phyloP scores from a whole-genome alignment of 352 stramenopile species.

The Globisporangium nunn region DNA sequence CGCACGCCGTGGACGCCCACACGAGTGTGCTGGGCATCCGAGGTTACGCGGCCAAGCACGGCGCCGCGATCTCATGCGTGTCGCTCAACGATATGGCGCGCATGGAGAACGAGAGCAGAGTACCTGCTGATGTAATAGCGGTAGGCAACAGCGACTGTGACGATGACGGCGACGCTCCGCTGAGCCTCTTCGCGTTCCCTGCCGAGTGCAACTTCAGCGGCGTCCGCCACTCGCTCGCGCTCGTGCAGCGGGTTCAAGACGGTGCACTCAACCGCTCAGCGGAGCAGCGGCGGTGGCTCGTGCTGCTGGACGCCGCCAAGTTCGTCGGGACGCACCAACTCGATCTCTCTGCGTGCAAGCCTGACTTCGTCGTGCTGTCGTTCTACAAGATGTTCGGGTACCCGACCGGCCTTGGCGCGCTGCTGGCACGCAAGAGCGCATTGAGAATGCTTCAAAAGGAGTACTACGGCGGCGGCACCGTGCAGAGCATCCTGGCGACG shows the following conservation, averaged over 20 bases:
- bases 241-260: conserved; percentile 31
- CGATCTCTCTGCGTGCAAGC: conserved; percentile 33
- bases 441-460: conserved; percentile 34
- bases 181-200: conserved; percentile 59
- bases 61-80: conserved; percentile 25
- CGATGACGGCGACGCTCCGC: conserved; percentile 1
- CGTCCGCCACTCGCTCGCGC: conserved; percentile 30
- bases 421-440: conserved; percentile 40
- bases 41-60: conserved; percentile 25
- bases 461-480: conserved; percentile 62
- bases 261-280: conserved; percentile 4
- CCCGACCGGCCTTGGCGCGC: conserved; percentile 51
- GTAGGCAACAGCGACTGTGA: neutral
- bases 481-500: conserved; percentile 54
- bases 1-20: conserved; percentile 58
- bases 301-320: conserved; percentile 70
- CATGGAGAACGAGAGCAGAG: conserved; percentile 12
- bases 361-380: conserved; percentile 68
- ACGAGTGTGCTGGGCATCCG: conserved; percentile 69
- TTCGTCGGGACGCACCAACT: conserved; percentile 47
- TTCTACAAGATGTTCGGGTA: conserved; percentile 86
- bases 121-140: too few species aligned
- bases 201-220: conserved; percentile 80
- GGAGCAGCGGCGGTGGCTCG: conserved; percentile 27
- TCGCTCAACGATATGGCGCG: conserved; percentile 30